Base-by-base conservation (phyloP, 108 stramenopile genomes). In the Nitzschia palea region DNA sequence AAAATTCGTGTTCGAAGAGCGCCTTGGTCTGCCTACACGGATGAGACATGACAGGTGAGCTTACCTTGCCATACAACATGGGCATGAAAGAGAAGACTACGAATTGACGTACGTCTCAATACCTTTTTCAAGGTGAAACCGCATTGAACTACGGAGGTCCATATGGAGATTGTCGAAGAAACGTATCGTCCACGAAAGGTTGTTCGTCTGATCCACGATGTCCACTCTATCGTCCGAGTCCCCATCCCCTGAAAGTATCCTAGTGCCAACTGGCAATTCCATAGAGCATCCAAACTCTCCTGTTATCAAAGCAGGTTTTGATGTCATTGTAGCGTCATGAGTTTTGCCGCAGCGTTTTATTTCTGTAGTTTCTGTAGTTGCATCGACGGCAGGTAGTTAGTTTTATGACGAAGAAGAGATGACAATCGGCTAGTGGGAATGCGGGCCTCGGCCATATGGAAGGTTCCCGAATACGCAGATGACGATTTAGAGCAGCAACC, bases 121-220 rank as follows among this genome's bases (percentile, higher is more conserved):
- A 3, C 30, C 28, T 14, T 23, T 5, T 14, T 55, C 31, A 28
- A 29, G 54, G 31, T 55, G 54, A 6, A 10, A 22, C 54, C 31
- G 54, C 54, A 32, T 29, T 6, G 54, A 10, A 29, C 15, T 29
- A 33, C 54, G 28, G 14, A 55, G 31, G n/a, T 55, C 54, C 54
- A 55, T 55, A 30, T 55, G 54, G 3, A 55, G 28, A 29, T 55
- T 55, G 4, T 55, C 54, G 31, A 55, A 55, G 12, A 55, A 55
- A 29, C 31, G 28, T 32, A 55, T 32, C 12, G 30, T 29, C 28
- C 23, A 55, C 29, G 28, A 14, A 5, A 55, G 10, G 4, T 4
- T 48, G 47, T 48, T 48, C 18, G 4, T 18, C 22, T 48, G 18
- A 48, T 48, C 47, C 15, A 48, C 15, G 4, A 48, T n/a, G 18